Conservation (phyloP, 345 rosid genomes). For the Rubroshorea leprosula region DNA sequence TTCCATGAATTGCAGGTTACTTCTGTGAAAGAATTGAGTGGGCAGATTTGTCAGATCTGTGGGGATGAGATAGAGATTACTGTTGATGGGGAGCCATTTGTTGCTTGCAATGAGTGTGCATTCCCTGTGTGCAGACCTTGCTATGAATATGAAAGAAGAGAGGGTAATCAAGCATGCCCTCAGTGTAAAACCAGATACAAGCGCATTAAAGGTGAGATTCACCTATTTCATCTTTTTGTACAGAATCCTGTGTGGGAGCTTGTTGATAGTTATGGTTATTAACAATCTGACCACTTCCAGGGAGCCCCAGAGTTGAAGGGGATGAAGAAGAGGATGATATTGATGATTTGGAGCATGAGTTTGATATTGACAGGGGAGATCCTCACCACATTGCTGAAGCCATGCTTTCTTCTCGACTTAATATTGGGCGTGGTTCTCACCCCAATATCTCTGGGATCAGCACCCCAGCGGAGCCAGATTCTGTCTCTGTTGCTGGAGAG, state of each 20-base stretch:
- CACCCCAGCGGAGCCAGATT: slow-evolving; percentile 42
- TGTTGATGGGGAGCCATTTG: slow-evolving; percentile 73
- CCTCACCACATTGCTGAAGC: slow-evolving; percentile 43
- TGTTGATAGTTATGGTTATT: not conserved
- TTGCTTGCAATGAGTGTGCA: slow-evolving; percentile 97
- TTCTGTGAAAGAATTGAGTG: slow-evolving; percentile 60
- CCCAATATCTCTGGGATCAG: slow-evolving; percentile 23
- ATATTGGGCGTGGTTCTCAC: slow-evolving; percentile 36
- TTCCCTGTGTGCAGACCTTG: slow-evolving; percentile 93
- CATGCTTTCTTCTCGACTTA: slow-evolving; percentile 43
- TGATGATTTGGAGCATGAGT: slow-evolving; percentile 62
- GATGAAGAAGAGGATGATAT: slow-evolving; percentile 70
- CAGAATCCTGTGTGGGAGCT: not conserved
- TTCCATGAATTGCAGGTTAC: slow-evolving; percentile 42
- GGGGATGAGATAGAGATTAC: slow-evolving; percentile 77
- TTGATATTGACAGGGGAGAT: slow-evolving; percentile 37
- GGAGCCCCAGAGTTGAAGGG: slow-evolving; percentile 59
- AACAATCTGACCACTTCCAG: slow-evolving; percentile 28
- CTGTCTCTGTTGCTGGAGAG: slow-evolving; percentile 46
- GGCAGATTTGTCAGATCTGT: slow-evolving; percentile 87
- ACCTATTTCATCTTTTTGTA: not conserved
- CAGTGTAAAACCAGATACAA: slow-evolving; percentile 90
- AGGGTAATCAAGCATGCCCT: slow-evolving; percentile 87
- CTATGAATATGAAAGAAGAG: slow-evolving; percentile 87
- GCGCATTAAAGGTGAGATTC: slow-evolving; percentile 63